Conservation (phyloP, 2,329 filamentous ascomycete genomes). For the Epichloe scottii region DNA sequence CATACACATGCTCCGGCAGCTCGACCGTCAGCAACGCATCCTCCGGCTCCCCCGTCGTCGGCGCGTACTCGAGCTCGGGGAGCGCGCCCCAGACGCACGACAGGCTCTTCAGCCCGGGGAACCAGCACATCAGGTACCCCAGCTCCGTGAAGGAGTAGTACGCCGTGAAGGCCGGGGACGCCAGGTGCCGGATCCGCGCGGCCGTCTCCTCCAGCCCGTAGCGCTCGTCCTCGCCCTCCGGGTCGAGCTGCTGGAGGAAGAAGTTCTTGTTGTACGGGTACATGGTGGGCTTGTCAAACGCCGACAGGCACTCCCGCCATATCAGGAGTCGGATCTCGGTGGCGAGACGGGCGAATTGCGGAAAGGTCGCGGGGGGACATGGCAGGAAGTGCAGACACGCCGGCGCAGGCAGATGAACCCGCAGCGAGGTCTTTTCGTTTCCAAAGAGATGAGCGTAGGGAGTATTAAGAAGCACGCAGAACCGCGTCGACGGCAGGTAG, state of each 20-base stretch:
- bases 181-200: slow-evolving; percentile 10
- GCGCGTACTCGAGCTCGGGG: slow-evolving; percentile 5
- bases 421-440: too few species aligned
- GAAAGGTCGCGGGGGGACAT: slow-evolving; percentile 8
- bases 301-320: slow-evolving; percentile 10
- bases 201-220: slow-evolving; percentile 5
- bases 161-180: slow-evolving; percentile 14
- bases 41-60: slow-evolving; percentile 6
- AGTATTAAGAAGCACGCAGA: too few species aligned
- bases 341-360: slow-evolving; percentile 12
- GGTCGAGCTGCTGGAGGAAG: slow-evolving; percentile 5
- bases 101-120: slow-evolving; percentile 11
- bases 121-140: slow-evolving; percentile 3
- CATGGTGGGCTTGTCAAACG: slow-evolving; percentile 8
- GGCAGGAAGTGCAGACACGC: neutral
- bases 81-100: slow-evolving; percentile 13
- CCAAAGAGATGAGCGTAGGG: too few species aligned
- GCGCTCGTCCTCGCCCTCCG: neutral
- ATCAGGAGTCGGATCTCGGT: slow-evolving; percentile 15
- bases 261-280: slow-evolving; percentile 11
- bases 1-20: slow-evolving; percentile 6
- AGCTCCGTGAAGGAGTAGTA: slow-evolving; percentile 14
- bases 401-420: too few species aligned
- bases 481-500: too few species aligned
- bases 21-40: slow-evolving; percentile 2